A percentile compares a stretch with the other conserved stretches of the same genome.
Evolutionary conservation across 352 stramenopile genomes (phyloP).

Genomic region (Phytophthora ohioensis): DNA sequence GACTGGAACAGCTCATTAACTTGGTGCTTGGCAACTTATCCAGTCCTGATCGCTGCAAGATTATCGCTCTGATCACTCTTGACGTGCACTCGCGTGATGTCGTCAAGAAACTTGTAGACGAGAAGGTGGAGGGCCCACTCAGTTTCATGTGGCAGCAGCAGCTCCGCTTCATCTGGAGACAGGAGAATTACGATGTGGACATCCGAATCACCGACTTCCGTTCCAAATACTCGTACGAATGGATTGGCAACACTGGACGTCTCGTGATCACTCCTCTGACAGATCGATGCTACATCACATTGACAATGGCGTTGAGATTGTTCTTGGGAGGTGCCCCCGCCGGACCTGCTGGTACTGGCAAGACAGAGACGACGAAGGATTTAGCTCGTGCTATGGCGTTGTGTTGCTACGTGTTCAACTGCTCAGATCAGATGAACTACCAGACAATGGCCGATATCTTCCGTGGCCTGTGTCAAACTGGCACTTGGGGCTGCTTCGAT

Average conservation of each 20-base stretch:
- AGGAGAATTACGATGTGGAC: conserved; percentile 95
- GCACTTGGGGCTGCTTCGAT: conserved; percentile 90
- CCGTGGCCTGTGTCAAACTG: conserved; percentile 83
- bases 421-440: conserved; percentile 92
- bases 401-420: conserved; percentile 93
- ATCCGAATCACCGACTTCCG: conserved; percentile 97
- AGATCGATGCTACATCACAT: conserved; percentile 97
- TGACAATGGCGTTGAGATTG: conserved; percentile 96
- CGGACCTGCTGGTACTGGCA: conserved; percentile 93
- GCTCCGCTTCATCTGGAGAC: conserved; percentile 91
- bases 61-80: conserved; percentile 97
- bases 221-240: conserved; percentile 94
- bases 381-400: conserved; percentile 85
- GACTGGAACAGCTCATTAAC: conserved; percentile 93
- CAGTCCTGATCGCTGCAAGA: conserved; percentile 92
- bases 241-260: conserved; percentile 90
- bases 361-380: conserved; percentile 91
- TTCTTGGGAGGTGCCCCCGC: conserved; percentile 96
- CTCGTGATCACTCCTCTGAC: conserved; percentile 97
- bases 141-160: conserved; percentile 92
- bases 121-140: conserved; percentile 89
- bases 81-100: conserved; percentile 96
- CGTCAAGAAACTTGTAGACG: conserved; percentile 89
- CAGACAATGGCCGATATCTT: conserved; percentile 92
- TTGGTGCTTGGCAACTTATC: conserved; percentile 91